These are phyloP conservation scores for Ganoderma sinense DNA, from an alignment of 1,284 basidiomycete species.

Conservation along the genomic window DNA sequence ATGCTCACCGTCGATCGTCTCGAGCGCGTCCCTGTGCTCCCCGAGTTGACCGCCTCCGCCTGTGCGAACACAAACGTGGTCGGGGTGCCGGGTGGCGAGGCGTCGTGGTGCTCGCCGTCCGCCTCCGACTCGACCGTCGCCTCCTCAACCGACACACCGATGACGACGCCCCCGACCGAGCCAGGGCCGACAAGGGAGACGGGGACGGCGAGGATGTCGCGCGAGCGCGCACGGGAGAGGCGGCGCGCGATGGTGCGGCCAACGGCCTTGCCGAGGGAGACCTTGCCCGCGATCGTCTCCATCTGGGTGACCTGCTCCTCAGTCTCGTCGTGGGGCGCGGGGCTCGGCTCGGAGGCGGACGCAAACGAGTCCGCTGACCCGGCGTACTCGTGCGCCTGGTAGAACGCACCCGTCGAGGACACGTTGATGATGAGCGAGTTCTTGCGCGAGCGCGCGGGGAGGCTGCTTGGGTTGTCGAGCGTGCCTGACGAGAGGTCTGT, in stretches of 20 bases:
- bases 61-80: constrained; percentile 44
- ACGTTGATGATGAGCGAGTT: constrained; percentile 34
- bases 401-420: constrained; percentile 45
- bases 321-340: constrained; percentile 37
- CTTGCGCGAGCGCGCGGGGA: constrained; percentile 29
- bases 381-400: constrained; percentile 55
- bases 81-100: constrained; percentile 10
- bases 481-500: constrained; percentile 24
- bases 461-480: constrained; percentile 20
- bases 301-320: constrained; percentile 63
- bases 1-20: constrained; percentile 50
- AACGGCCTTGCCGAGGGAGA: constrained; percentile 57
- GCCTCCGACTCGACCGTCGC: constrained; percentile 56
- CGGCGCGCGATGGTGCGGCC: constrained; percentile 59
- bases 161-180: constrained; percentile 49
- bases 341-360: constrained; percentile 36
- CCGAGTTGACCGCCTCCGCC: constrained; percentile 37
- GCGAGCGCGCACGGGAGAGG: constrained; percentile 53
- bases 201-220: constrained; percentile 34
- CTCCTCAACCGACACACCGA: constrained; percentile 67
- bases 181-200: constrained; percentile 14
- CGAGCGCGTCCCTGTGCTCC: constrained; percentile 33
- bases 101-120: constrained; percentile 37
- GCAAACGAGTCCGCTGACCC: constrained; percentile 60
- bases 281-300: constrained; percentile 58